Base-by-base conservation (phyloP, 257 asterid genomes). In the Rehmannia glutinosa region DNA sequence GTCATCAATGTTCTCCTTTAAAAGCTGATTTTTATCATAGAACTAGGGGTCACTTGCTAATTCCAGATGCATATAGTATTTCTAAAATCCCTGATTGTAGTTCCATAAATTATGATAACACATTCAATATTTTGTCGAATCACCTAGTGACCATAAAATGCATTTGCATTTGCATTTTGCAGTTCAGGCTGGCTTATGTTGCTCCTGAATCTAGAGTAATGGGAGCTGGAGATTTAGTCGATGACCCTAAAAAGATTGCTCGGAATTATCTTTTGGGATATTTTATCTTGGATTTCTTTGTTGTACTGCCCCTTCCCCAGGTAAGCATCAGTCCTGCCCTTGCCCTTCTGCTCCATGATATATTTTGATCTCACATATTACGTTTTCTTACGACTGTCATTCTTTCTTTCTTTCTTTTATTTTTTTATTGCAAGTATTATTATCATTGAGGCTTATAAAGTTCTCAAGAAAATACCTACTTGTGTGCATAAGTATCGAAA, bases 141-240 rank as follows among this genome's bases (percentile, higher is more conserved):
- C n/a, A n/a, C n/a, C n/a, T n/a, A n/a, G n/a, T 43, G 51, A 5
- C 21, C 51, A 13, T 0, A 13, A 13, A 1, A 4, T 0, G 21
- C 2, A n/a, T n/a, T n/a, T n/a, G n/a, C n/a, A n/a, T n/a, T n/a
- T n/a, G n/a, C n/a, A 1, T 21, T 51, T 76, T 83, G 82, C 95
- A 91, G 98, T 88, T 91, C 73, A 79, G 94, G 82, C 73, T 91
- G 54, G 98, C 98, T 67, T 91, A 87, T 66, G 83, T 91, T 73
- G 85, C 90, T 69, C 96, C 96, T 56, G 98, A 89, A 68, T 80
- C 98, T 42, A 73, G 83, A 83, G 95, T 91, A 24, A 85, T 79
- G 72, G 98, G 96, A 55, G 78, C 98, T 47, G 98, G 96, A 68
- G 96, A 89, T 62, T 78, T 91, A 53, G 96, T 74, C 17, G 94